Evolutionary conservation across 2,329 filamentous ascomycete genomes (phyloP), one percentile per base, ranked within the genome.

Genomic region (Cercospora sojina): DNA sequence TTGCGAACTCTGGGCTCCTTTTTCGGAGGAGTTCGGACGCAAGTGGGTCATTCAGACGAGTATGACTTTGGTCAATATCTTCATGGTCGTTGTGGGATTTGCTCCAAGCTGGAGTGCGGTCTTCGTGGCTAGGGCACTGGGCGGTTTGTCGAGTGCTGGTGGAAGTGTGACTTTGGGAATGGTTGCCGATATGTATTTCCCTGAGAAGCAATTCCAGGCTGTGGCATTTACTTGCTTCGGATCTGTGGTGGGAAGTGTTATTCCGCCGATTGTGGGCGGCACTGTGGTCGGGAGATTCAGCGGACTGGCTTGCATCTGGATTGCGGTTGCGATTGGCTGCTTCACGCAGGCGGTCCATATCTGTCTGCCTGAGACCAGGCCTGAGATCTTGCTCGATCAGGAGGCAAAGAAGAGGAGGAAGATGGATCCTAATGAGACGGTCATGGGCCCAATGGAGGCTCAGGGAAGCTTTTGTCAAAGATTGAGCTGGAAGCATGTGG

Each of bases 1-100:
- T 38, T 95, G 92, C 77, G 92, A 95, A 78, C 84, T 94, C 0
- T 95, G 92, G 92, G 92, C 92, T 0, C 92, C 92, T 0, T 95
- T 91, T 90, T 91, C 87, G 55, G 92, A 96, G 77, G 92, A 95
- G 74, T 83, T 94, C 59, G 92, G 92, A 20, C 87, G 92, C 59
- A 90, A 88, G 81, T 89, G 89, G 1, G 85, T 95, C 64, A 83
- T 94, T 23, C 91, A 94, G 82, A 79, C 85, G 25, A 91, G 88
- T 41, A 80, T 95, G 62, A 85, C 90, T 69, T 80, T 95, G 10
- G 90, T 93, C 77, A 95, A 95, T 73, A 78, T 94, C 64, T 95
- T 86, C 83, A 89, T 91, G 70, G 77, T 93, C 0, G 89, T 89
- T 0, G 78, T 78, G 9, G 83, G 78, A 0, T 67, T 84, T 9